Base-by-base conservation (phyloP, 331 rosid species). In the Pyrus hybrid region DNA sequence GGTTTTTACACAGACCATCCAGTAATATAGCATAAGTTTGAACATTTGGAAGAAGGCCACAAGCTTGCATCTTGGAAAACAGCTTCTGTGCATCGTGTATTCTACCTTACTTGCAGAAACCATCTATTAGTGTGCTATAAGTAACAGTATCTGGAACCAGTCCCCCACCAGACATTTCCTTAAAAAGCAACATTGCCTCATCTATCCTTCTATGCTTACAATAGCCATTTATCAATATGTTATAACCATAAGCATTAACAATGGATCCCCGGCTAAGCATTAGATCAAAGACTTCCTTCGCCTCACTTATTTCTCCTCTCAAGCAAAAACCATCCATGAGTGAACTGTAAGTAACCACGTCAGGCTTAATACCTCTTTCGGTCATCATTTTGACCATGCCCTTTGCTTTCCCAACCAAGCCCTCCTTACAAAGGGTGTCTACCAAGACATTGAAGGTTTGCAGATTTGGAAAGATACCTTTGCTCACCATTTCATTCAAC, bases 321-420 rank as follows among this genome's bases (percentile, higher is more conserved):
- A 76, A 65, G 54, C 67, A 76, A 22, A 29, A 66, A 35, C 45
- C 73, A 21, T 67, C 79, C 72, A 76, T 67, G 7, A 76, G 23
- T 0, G 79, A 11, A 21, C 1, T 51, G 45, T 76, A 76, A 10
- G 73, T 51, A 23, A 76, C 53, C 9, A 0, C 2, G 21, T 76
- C 14, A 30, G 79, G 57, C 10, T 30, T 5, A 9, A 29, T 20
- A n/a, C 25, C 73, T n/a, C 37, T 76, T 13, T 66, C 18, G 7
- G 29, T 53, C 73, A 76, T 53, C 23, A 21, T 23, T 16, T 67
- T 20, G 22, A 66, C 9, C 32, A 54, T 1, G 23, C 57, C 4
- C 16, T 54, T 11, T 43, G 73, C 67, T 16, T 76, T 54, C 60
- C 8, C 30, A 1, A 53, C 37, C 57, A 18, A 22, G 4, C 79